Conservation (phyloP, 148 eudicot genomes). For the Silene conica region DNA sequence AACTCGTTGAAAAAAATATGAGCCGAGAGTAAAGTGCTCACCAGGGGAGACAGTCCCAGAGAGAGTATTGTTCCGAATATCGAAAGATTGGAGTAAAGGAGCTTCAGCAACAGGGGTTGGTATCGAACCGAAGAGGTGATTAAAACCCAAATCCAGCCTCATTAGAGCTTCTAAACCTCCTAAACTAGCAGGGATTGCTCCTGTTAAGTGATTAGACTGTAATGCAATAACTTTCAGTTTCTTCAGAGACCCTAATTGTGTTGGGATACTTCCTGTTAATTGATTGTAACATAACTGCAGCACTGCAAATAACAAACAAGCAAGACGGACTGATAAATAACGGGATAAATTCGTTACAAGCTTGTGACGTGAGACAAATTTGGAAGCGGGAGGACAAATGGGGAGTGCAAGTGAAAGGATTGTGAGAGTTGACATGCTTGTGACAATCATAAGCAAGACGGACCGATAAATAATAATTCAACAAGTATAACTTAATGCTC, state of each 20-base stretch:
- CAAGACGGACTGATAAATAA: no score
- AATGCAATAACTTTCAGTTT: slow-evolving; percentile 78
- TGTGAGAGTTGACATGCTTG: no score
- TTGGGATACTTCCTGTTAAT: slow-evolving; percentile 85
- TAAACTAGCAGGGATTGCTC: slow-evolving; percentile 96
- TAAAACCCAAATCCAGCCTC: slow-evolving; percentile 80
- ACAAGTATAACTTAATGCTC: no score
- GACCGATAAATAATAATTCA: no score
- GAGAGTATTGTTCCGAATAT: slow-evolving; percentile 76
- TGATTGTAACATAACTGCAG: slow-evolving; percentile 91
- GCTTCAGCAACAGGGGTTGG: slow-evolving; percentile 78
- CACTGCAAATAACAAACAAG: slow-evolving; percentile 37
- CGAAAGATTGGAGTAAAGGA: slow-evolving; percentile 62
- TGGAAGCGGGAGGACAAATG: no score
- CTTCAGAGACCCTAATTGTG: slow-evolving; percentile 67
- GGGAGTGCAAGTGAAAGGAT: no score
- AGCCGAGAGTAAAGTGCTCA: slow-evolving; percentile 18
- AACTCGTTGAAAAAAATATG: no score
- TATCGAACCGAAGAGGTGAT: slow-evolving; percentile 82
- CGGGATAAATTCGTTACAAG: no score
- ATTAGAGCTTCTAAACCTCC: slow-evolving; percentile 52
- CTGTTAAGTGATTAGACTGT: slow-evolving; percentile 73
- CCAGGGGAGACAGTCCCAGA: slow-evolving; percentile 93
- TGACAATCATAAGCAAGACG: no score
- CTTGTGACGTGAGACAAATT: no score